These are phyloP conservation scores for Westerdykella sp. DNA, from an alignment of 2,329 filamentous ascomycete species.

Conservation along the genomic window DNA sequence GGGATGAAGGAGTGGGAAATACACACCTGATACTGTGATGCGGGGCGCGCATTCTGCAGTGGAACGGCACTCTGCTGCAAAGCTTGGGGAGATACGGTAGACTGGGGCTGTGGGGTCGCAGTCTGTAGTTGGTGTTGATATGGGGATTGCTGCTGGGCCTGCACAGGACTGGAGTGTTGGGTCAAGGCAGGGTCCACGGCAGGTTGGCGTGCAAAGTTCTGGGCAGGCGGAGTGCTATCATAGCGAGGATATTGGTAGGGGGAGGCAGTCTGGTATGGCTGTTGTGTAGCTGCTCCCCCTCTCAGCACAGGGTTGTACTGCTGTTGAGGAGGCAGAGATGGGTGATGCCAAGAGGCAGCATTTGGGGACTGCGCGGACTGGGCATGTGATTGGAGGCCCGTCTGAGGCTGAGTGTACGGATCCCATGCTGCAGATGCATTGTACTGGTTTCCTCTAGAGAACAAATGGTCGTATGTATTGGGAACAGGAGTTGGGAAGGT, in stretches of 20 bases:
- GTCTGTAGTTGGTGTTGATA: slow-evolving; percentile 23
- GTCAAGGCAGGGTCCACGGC: slow-evolving; percentile 25
- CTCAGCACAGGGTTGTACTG: slow-evolving; percentile 12
- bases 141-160: slow-evolving; percentile 28
- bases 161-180: slow-evolving; percentile 19
- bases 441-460: slow-evolving; percentile 26
- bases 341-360: slow-evolving; percentile 23
- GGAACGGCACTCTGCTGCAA: slow-evolving; percentile 18
- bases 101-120: slow-evolving; percentile 17
- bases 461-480: slow-evolving; percentile 24
- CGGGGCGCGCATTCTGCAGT: not conserved
- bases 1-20: not conserved
- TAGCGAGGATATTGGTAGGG: slow-evolving; percentile 32
- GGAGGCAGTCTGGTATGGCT: slow-evolving; percentile 23
- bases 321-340: slow-evolving; percentile 17
- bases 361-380: slow-evolving; percentile 5
- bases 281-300: slow-evolving; percentile 6
- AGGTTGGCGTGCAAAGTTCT: slow-evolving; percentile 20
- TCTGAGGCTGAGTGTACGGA: slow-evolving; percentile 20
- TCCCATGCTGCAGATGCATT: slow-evolving; percentile 24
- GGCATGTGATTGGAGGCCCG: slow-evolving; percentile 14
- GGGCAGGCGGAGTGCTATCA: slow-evolving; percentile 15
- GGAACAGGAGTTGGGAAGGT: slow-evolving; percentile 5
- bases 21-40: slow-evolving; percentile 26
- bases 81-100: slow-evolving; percentile 27